phyloP scores from a whole-genome alignment of 2,329 filamentous ascomycete genomes.

The Tolypocladium inflatum region DNA sequence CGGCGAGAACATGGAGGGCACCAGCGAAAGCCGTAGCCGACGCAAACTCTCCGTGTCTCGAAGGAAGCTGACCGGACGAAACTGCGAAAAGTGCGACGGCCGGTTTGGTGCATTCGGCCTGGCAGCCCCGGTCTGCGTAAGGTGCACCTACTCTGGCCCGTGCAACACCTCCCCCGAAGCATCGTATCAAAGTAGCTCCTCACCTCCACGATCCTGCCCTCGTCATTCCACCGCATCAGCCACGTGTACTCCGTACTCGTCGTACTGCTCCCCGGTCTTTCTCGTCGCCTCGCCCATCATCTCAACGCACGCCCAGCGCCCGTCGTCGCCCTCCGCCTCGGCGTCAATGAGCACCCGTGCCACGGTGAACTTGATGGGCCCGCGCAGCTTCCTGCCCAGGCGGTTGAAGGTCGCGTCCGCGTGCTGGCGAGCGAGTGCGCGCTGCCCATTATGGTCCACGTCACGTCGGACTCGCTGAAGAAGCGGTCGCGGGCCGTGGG shows the following conservation, averaged over 20 bases:
- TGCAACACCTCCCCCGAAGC: slow-evolving; percentile 10
- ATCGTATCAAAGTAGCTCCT: slow-evolving; percentile 14
- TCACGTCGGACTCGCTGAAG: slow-evolving; percentile 9
- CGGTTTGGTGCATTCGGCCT: too few relatives aligned
- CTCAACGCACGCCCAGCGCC: slow-evolving; percentile 14
- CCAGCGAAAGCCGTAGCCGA: not conserved
- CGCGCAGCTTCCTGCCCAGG: slow-evolving; percentile 9
- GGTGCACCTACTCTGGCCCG: not conserved
- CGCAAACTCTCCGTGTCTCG: not conserved
- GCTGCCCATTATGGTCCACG: slow-evolving; percentile 13
- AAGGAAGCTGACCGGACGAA: not conserved
- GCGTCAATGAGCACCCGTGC: slow-evolving; percentile 11
- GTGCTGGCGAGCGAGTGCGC: slow-evolving; percentile 14
- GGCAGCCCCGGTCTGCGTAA: not conserved
- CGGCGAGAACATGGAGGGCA: not conserved
- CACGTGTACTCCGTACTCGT: slow-evolving; percentile 15
- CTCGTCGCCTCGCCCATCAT: slow-evolving; percentile 10
- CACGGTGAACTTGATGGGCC: slow-evolving; percentile 12
- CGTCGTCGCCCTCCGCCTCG: slow-evolving; percentile 10
- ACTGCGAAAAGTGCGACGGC: not conserved
- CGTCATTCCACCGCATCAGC: slow-evolving; percentile 12
- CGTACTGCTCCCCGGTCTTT: slow-evolving; percentile 10
- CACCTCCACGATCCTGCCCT: slow-evolving; percentile 14
- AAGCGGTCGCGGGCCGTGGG: slow-evolving; percentile 7
- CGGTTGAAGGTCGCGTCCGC: slow-evolving; percentile 9